Base-by-base conservation (phyloP, 305 asterid species). In the Solanum hybrid region DNA sequence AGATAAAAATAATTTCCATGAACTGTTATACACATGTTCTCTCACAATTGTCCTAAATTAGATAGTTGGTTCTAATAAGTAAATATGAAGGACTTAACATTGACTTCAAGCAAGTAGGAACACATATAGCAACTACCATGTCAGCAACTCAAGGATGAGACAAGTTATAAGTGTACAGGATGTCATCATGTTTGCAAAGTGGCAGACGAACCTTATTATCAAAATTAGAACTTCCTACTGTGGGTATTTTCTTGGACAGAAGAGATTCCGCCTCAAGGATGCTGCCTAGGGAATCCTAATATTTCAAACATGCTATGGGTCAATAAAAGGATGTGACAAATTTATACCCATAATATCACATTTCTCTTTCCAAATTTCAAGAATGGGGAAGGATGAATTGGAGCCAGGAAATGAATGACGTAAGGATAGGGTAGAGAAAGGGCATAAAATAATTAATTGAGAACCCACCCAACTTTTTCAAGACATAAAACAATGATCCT, bases 381-480 rank as follows among this genome's bases (percentile, higher is more conserved):
- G 42, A 31, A 51, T 31, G 87, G 31, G 32, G 42, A 51, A 84
- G 42, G 31, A 22, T 51, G 87, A 51, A 40, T 51, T 24, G 64
- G 75, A 32, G 72, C 38, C 64, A 71, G 40, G 88, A 72, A 37
- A 85, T 27, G 81, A 78, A 31, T 36, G 51, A 64, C 14, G 51
- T 32, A 64, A 17, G 29, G 27, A 26, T 69, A 88, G 80, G 71
- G 79, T 15, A 26, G 51, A 77, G 76, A 64, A 90, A 88, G 85
- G 80, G 69, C 22, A 75, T 37, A 86, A 86, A 76, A 81, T 1
- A 56, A 10, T 22, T 73, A 51, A 89, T 73, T 69, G 77, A 36
- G 91, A 89, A 95, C 99, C 91, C 93, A 97, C 99, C 99, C 92
- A 95, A 92, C 92, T 95, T 97, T 93, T 97, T 97, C 95, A 97